Evolutionary conservation across 495 filamentous ascomycete genomes (phyloP), one percentile per base, ranked within the genome.

Genomic region (Hypoxylon trugodes): DNA sequence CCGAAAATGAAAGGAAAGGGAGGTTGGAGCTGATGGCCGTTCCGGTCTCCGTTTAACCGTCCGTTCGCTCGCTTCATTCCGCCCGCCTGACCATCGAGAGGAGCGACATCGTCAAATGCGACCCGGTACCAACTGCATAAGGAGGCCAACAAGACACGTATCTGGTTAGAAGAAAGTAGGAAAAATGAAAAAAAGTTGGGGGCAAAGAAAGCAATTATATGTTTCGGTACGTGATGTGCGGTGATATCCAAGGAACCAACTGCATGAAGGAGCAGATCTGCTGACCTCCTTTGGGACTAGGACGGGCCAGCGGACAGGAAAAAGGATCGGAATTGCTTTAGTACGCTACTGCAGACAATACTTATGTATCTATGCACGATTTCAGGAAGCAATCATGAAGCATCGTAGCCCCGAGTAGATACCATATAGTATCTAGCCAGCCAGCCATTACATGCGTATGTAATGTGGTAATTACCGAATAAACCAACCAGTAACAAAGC

Each of bases 71-170:
- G 51, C 47, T 49, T 46, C 15, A 28, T 61, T 50, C 58, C 36
- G 28, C 51, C 32, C 57, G 53, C 42, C 47, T 59, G 4, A 32
- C 36, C 18, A 45, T 52, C 48, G 26, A 16, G 46, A 58, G 18
- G 43, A 32, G 51, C 35, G 38, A 61, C 51, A 65, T 55, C 55
- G 43, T 59, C 26, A 24, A 52, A 67, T 67, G 58, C 64, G 64
- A 67, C 64, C 52, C 64, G 52, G 64, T 16, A 67, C 64, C 64
- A 67, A 67, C 64, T 67, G 64, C 64, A 67, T 67, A 59, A 58
- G 5, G n/a, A n/a, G 30, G 41, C 28, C 16, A 56, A 52, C 35
- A 55, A 24, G 43, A 38, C 64, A 58, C 41, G 25, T 52, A 51
- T 58, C 26, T 53, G 28, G 40, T 48, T 42, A 66, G 51, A 38